Evolutionary conservation across 176 grass and related monocot genomes (phyloP), one percentile per base, ranked within the genome.

Genomic region (Aechmea fasciata): DNA sequence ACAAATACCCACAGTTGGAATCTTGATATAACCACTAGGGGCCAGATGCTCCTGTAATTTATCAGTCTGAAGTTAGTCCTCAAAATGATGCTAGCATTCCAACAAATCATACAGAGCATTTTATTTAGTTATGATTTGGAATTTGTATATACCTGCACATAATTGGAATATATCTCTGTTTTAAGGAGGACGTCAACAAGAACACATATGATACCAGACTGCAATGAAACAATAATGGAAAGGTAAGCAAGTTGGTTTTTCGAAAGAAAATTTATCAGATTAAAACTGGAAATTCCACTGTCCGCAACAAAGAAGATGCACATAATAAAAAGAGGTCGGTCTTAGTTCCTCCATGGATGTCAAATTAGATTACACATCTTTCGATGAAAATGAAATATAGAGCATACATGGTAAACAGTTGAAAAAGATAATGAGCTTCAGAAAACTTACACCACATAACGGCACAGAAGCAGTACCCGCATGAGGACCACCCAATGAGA

Each of bases 401-500:
- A 41, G 10, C 33, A 41, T 41, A 41, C 33, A 12, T 13, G 2
- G 63, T 3, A 51, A 41, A 10, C 55, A 57, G 6, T 48, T 13
- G 48, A 20, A 49, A 57, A n/a, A 49, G 10, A 50, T 13, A 9
- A 9, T 3, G 14, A 14, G 11, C 8, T 68, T 23, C 2, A 14
- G 17, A 33, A 77, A 8, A 62, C 74, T 77, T 77, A 96, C 92
- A 76, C 92, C 92, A 71, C 92, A 96, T 70, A 96, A 80, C 26
- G 92, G 92, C 11, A 96, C 85, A 82, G 92, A 96, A 84, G 92
- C 92, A 63, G 92, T 96, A 80, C 92, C 92, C 53, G 92, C 92
- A 79, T 92, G 92, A 82, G 92, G 92, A 64, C 92, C 92, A 50
- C 85, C 92, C 25, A 96, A 68, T 48, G 88, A 96, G 73, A 96